These are phyloP conservation scores for Alternaria arbusti DNA, from an alignment of 2,329 filamentous ascomycete genomes.

Conservation along the genomic window DNA sequence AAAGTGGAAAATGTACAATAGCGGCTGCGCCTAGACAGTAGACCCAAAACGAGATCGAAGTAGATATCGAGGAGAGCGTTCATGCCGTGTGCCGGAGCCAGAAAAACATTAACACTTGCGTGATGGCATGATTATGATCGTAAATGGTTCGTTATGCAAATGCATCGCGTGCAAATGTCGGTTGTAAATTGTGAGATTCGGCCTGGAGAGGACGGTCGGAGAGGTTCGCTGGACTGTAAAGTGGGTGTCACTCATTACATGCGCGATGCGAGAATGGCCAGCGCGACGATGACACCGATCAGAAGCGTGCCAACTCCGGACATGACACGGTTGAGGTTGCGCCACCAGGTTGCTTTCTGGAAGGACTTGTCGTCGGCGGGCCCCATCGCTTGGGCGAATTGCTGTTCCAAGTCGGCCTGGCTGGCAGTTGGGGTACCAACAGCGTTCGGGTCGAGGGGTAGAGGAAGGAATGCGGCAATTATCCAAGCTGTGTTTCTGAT, in stretches of 20 bases:
- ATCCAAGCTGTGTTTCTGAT: slow-evolving; percentile 69
- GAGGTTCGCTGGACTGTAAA: background rate
- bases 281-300: slow-evolving; percentile 56
- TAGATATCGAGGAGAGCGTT: slow-evolving; percentile 26
- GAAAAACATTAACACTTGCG: slow-evolving; percentile 42
- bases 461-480: slow-evolving; percentile 74
- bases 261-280: slow-evolving; percentile 47
- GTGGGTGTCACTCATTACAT: slow-evolving; percentile 31
- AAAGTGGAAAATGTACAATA: slow-evolving; percentile 29
- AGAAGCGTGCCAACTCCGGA: slow-evolving; percentile 62
- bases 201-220: slow-evolving; percentile 8
- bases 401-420: slow-evolving; percentile 50
- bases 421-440: slow-evolving; percentile 44
- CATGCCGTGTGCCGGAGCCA: slow-evolving; percentile 25
- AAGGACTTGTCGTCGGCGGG: slow-evolving; percentile 57
- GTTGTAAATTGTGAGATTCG: slow-evolving; percentile 1
- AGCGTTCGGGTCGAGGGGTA: slow-evolving; percentile 64
- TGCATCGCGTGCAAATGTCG: slow-evolving; percentile 11
- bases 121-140: slow-evolving; percentile 33
- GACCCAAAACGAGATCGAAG: slow-evolving; percentile 22
- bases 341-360: slow-evolving; percentile 70
- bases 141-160: slow-evolving; percentile 30
- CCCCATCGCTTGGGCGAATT: slow-evolving; percentile 53
- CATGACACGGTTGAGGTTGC: slow-evolving; percentile 68
- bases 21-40: slow-evolving; percentile 21